These are phyloP conservation scores for Leavenworthia alabamica DNA, from an alignment of 345 rosid genomes.

Conservation along the genomic window DNA sequence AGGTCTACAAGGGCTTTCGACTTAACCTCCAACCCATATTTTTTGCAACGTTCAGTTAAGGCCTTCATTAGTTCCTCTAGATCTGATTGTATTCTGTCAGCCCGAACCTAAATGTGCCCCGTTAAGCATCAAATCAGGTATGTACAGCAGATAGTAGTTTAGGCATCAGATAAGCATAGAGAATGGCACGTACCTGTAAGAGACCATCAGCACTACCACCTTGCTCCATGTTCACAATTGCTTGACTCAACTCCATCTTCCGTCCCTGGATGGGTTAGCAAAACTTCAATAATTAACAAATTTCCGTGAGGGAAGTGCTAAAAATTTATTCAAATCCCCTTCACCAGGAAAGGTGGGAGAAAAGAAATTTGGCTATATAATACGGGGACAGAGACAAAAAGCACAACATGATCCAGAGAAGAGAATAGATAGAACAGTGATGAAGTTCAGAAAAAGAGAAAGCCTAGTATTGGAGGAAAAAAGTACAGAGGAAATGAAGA, in stretches of 20 bases:
- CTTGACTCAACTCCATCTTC: constrained; percentile 78
- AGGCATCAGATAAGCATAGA: background rate
- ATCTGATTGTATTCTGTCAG: constrained; percentile 94
- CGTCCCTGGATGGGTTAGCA: constrained; percentile 49
- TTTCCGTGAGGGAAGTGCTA: background rate
- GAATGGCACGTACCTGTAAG: constrained; percentile 60
- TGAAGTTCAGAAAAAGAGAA: background rate
- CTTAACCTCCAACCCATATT: constrained; percentile 71
- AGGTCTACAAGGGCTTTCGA: constrained; percentile 76
- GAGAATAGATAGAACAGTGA: background rate
- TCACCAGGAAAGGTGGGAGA: background rate
- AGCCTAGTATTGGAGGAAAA: background rate
- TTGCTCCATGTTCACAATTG: constrained; percentile 78
- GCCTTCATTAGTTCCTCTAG: constrained; percentile 85
- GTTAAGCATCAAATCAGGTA: constrained; percentile 11
- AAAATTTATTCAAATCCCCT: background rate
- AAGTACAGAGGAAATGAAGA: background rate
- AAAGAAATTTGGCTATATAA: constrained; percentile 3
- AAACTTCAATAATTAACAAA: constrained; percentile 8
- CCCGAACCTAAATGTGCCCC: constrained; percentile 64
- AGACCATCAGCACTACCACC: constrained; percentile 97
- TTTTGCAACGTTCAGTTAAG: constrained; percentile 71
- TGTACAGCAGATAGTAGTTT: background rate
- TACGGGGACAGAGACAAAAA: background rate
- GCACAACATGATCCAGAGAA: constrained; percentile 6